Percentiles rank a stretch among this genome's conserved stretches.
Conservation (phyloP, 345 rosid genomes). For the Corchorus capsularis region DNA sequence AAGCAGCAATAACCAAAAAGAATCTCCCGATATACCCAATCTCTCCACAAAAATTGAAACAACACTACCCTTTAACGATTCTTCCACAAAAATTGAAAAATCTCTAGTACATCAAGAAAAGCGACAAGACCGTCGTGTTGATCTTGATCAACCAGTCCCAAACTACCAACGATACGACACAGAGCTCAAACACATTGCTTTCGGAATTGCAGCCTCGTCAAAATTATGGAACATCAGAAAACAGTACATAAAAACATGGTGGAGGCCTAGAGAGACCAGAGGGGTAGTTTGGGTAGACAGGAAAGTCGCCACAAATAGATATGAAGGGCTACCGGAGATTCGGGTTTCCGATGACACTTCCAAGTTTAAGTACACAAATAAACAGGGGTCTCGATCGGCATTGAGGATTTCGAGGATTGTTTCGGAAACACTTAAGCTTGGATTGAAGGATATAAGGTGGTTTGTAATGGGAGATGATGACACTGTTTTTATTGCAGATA, state of each 20-base stretch:
- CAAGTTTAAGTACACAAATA: conserved; percentile 64
- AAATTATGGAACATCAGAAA: conserved; percentile 71
- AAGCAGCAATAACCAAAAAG: conserved; percentile 26
- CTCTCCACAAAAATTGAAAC: conserved; percentile 23
- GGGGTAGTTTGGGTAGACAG: conserved; percentile 80
- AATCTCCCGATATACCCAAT: conserved; percentile 17
- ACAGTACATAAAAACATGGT: conserved; percentile 81
- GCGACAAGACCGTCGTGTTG: background rate
- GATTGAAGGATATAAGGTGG: conserved; percentile 72
- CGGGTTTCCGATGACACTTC: conserved; percentile 65
- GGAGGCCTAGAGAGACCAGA: conserved; percentile 68
- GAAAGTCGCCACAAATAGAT: conserved; percentile 36
- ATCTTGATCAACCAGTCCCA: conserved; percentile 17
- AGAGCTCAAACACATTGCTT: conserved; percentile 60
- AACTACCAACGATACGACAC: conserved; percentile 41
- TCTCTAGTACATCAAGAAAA: background rate
- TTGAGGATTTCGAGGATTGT: conserved; percentile 75
- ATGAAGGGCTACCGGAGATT: conserved; percentile 63
- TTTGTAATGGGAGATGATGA: conserved; percentile 92
- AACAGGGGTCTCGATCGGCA: conserved; percentile 69
- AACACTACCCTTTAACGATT: background rate
- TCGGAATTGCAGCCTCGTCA: conserved; percentile 75
- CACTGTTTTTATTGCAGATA: conserved; percentile 65
- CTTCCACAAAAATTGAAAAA: background rate
- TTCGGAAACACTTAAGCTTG: conserved; percentile 66